A percentile compares a stretch with the other conserved stretches of the same genome.
Evolutionary conservation across 805 yeast species (phyloP).

Genomic region (Saturnispora kantuleensis): DNA sequence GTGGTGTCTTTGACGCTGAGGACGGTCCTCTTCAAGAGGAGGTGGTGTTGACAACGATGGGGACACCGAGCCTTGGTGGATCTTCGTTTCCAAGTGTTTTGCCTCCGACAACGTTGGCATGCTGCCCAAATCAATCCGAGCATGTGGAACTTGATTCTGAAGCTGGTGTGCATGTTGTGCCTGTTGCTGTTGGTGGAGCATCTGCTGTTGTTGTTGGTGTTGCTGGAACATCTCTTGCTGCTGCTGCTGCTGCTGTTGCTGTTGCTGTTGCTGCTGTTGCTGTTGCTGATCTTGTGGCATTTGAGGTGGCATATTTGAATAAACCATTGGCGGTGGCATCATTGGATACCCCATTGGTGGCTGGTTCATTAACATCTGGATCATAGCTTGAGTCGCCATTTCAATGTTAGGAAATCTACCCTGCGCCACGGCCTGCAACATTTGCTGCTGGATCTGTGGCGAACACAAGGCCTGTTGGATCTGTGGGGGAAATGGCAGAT

Average conservation of each 20-base stretch:
- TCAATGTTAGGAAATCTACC: conserved; percentile 26
- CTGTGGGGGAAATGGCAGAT: conserved; percentile 20
- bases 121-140: conserved; percentile 15
- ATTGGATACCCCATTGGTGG: conserved; percentile 10
- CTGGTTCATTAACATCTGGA: conserved; percentile 22
- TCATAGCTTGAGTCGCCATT: conserved; percentile 25
- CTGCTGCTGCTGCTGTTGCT: conserved; percentile 12
- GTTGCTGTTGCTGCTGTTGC: conserved; percentile 10
- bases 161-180: conserved; percentile 17
- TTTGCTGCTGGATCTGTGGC: conserved; percentile 23
- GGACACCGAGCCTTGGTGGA: neutral
- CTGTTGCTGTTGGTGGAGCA: conserved; percentile 6
- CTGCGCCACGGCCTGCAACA: conserved; percentile 24
- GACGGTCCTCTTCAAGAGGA: conserved; percentile 8
- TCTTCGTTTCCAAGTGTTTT: neutral
- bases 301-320: conserved; percentile 13
- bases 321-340: conserved; percentile 10
- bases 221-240: conserved; percentile 10
- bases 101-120: conserved; percentile 17
- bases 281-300: conserved; percentile 17
- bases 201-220: conserved; percentile 16
- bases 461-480: conserved; percentile 15
- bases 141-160: conserved; percentile 13
- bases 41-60: conserved; percentile 8
- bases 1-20: conserved; percentile 13